Evolutionary conservation across 768 basidiomycete species (phyloP).

Genomic region (Psilocybe subaeruginosa): DNA sequence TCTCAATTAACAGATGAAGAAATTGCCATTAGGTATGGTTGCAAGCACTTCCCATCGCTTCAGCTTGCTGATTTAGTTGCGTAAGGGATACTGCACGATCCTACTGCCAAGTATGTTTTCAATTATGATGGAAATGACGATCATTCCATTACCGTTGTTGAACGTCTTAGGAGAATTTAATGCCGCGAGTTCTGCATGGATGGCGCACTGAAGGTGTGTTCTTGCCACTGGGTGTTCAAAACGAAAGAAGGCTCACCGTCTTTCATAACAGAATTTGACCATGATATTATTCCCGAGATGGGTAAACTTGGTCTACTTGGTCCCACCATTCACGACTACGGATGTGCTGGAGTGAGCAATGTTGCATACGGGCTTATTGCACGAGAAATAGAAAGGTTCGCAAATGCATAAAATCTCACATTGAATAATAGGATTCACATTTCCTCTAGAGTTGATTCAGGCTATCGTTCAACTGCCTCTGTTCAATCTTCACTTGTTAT

Average conservation of each 20-base stretch:
- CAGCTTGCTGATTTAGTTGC: conserved; percentile 3
- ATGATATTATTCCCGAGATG: conserved; percentile 84
- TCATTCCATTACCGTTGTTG: not conserved
- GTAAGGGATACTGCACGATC: conserved; percentile 74
- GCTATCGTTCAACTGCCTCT: conserved; percentile 92
- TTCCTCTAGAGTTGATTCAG: conserved; percentile 81
- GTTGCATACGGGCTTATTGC: conserved; percentile 96
- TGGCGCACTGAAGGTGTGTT: conserved; percentile 83
- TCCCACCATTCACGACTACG: conserved; percentile 91
- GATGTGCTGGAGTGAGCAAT: conserved; percentile 88
- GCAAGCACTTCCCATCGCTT: conserved; percentile 15
- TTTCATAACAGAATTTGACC: conserved; percentile 68
- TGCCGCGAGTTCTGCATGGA: conserved; percentile 86
- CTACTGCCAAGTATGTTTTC: conserved; percentile 72
- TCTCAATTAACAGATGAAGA: conserved; percentile 89
- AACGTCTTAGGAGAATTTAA: conserved; percentile 69
- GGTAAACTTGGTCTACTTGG: conserved; percentile 90
- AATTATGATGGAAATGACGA: not conserved
- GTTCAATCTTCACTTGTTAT: conserved; percentile 97
- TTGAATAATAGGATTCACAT: not conserved
- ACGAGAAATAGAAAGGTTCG: conserved; percentile 88
- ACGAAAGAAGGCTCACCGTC: not conserved
- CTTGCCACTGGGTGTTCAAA: not conserved
- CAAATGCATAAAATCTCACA: not conserved
- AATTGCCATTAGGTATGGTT: conserved; percentile 73